Conservation (phyloP, 148 eudicot species). For the Camellia sinensis region DNA sequence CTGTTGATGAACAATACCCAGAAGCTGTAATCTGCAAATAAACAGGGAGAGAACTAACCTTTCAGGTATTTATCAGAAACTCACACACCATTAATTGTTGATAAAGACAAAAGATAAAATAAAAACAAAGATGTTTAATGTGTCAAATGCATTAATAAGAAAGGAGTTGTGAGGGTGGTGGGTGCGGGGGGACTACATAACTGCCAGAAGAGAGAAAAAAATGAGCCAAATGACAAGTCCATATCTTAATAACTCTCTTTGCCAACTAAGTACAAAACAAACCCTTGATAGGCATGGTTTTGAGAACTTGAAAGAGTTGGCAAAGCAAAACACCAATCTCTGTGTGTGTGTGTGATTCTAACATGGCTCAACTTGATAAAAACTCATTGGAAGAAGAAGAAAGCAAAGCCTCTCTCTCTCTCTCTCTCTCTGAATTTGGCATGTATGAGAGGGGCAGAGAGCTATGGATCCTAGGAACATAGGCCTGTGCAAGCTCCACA, state of each 20-base stretch:
- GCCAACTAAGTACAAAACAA: conserved; percentile 5
- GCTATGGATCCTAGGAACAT: conserved; percentile 44
- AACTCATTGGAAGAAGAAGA: conserved; percentile 31
- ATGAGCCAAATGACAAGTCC: conserved; percentile 1
- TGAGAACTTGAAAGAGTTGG: background rate
- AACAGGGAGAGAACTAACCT: background rate
- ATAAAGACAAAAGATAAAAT: background rate
- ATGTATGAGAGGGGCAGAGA: conserved; percentile 35
- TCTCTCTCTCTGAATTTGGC: conserved; percentile 19
- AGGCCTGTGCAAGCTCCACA: conserved; percentile 52
- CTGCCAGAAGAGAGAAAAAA: background rate
- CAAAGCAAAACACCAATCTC: conserved; percentile 1
- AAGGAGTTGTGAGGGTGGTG: background rate
- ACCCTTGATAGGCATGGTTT: conserved; percentile 5
- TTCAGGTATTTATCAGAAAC: background rate
- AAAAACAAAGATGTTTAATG: conserved; percentile 5
- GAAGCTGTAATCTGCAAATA: conserved; percentile 3
- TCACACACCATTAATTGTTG: background rate
- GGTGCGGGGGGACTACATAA: background rate
- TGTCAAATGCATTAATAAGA: background rate
- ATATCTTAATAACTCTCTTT: conserved; percentile 1
- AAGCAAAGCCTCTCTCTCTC: conserved; percentile 34
- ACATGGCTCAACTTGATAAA: conserved; percentile 28
- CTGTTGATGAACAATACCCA: background rate
- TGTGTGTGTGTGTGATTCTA: conserved; percentile 9